Base-by-base conservation (phyloP, 2,329 filamentous ascomycete genomes). In the Aspergillus cejpii region DNA sequence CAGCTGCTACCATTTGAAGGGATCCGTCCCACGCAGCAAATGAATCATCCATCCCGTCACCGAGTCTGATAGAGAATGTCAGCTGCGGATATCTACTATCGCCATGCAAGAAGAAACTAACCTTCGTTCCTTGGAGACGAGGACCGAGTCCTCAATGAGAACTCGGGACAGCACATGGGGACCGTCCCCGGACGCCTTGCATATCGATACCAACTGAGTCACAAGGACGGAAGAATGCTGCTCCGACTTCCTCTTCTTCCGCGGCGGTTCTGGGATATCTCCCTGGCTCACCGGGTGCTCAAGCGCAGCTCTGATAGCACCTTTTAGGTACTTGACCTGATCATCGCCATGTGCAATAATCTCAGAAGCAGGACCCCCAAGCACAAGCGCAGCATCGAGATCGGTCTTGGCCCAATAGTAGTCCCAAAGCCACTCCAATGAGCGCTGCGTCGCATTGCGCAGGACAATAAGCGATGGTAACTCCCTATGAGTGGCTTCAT, bases 401-500 rank as follows among this genome's bases (percentile, higher is more conserved):
- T 74, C 71, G 15, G 81, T 61, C 28, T 70, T 67, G 10, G 60
- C 68, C 90, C 90, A 97, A 71, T 94, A 96, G 64, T 87, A 87
- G 42, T 82, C 76, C 87, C 87, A 95, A 41, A 96, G 81, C 90
- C 90, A 96, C 36, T 74, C 73, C 50, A 96, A 72, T 1, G 85
- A 87, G 56, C 84, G 80, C 51, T 74, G 70, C 1, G 84, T 80
- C 1, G 85, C 85, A 27, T 76, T 75, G 41, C 87, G 79, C 50
- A 96, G 72, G 51, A 87, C 81, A 8, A 78, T 74, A 42, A 95
- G 72, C 1, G 83, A 82, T 0, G 90, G 90, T 45, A 95, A 72
- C 61, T 89, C 85, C 65, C 94, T 87, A 64, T 97, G 90, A 31
- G 89, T 94, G 34, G 86, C 87, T 68, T 94, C 86, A 64, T 96